phyloP scores from a whole-genome alignment of 2,329 filamentous ascomycete species.

The Ceratocystis lukuohia region DNA sequence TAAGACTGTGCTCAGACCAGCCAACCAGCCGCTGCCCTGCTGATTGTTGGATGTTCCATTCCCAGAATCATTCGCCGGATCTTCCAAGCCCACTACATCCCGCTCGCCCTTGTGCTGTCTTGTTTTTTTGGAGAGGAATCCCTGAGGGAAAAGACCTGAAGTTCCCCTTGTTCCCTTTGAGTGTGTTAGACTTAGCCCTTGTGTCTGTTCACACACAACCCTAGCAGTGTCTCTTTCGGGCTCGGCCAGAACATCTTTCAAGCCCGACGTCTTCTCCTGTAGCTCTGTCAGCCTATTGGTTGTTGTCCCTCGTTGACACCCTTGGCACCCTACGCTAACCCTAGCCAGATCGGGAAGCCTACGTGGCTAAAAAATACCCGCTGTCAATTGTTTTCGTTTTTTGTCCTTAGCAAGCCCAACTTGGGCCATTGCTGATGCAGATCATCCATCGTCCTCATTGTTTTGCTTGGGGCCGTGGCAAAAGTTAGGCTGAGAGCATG shows the following conservation, averaged over 20 bases:
- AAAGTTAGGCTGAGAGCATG: too few species aligned
- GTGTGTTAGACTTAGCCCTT: too few species aligned
- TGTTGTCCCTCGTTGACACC: not conserved
- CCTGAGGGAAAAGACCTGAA: not conserved
- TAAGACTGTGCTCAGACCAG: too few species aligned
- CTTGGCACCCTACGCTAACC: not conserved
- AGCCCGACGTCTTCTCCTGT: too few species aligned
- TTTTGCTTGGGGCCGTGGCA: not conserved
- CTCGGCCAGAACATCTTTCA: too few species aligned
- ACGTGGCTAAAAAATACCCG: conserved; percentile 9
- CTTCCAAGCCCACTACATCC: not conserved
- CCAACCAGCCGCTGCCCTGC: too few species aligned
- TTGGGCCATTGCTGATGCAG: not conserved
- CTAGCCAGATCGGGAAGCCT: not conserved
- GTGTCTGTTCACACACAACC: too few species aligned
- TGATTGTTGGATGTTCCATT: too few species aligned
- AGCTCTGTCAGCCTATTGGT: too few species aligned
- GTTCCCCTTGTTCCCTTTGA: too few species aligned
- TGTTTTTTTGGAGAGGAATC: not conserved
- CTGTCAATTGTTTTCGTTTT: not conserved
- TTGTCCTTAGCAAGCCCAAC: not conserved
- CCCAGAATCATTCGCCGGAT: not conserved
- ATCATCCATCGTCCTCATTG: not conserved
- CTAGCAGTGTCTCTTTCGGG: too few species aligned
- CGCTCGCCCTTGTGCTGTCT: not conserved